Conservation (phyloP, 495 filamentous ascomycete genomes). For the Talaromyces stipitatus region DNA sequence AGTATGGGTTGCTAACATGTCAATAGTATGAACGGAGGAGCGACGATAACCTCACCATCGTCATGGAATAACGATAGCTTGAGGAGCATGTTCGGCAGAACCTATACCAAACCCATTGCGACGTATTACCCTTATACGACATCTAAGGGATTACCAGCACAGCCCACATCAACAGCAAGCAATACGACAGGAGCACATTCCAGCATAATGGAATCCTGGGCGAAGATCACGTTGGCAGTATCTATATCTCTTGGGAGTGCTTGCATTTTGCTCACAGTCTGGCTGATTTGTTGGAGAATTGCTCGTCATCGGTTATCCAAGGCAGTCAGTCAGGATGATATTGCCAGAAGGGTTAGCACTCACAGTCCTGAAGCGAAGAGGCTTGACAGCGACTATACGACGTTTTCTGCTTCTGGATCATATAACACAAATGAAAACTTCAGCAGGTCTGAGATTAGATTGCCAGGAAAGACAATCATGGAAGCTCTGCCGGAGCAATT, state of each 20-base stretch:
- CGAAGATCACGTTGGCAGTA: background rate
- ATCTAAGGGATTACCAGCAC: background rate
- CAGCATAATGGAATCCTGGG: background rate
- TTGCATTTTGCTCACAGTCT: background rate
- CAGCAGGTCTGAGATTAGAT: background rate
- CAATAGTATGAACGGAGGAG: conserved; percentile 34
- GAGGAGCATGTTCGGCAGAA: conserved; percentile 35
- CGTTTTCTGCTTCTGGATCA: background rate
- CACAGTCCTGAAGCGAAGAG: background rate
- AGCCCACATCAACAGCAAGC: background rate
- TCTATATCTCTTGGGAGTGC: background rate
- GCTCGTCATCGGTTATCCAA: background rate
- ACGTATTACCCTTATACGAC: conserved; percentile 46
- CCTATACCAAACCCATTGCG: conserved; percentile 42
- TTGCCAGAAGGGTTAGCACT: background rate
- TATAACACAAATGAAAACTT: background rate
- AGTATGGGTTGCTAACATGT: background rate
- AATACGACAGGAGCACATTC: background rate
- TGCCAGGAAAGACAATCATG: background rate
- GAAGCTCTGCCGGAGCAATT: background rate
- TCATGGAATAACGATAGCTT: conserved; percentile 40
- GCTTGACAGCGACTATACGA: background rate
- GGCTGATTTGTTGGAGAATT: background rate
- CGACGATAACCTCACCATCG: conserved; percentile 32
- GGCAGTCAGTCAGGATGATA: background rate